phyloP scores from a whole-genome alignment of 192 early-diverging fungal genomes.

The Rhizophagus sp. region DNA sequence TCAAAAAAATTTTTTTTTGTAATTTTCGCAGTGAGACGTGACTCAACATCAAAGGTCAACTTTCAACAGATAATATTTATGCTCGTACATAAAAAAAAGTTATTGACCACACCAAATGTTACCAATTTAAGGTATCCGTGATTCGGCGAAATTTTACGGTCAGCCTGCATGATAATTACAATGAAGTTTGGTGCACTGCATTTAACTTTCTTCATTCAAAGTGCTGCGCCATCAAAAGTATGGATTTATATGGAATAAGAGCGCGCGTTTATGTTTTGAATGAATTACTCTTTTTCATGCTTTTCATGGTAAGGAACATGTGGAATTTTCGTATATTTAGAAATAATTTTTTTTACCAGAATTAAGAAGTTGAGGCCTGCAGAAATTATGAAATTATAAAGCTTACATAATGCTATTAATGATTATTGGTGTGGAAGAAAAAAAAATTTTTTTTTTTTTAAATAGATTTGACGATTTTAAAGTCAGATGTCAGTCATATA shows the following conservation, averaged over 20 bases:
- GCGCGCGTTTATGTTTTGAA: background rate
- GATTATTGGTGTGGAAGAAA: too few species aligned
- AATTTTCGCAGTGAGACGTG: slow-evolving; percentile 7
- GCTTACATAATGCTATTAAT: too few species aligned
- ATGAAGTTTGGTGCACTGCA: background rate
- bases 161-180: background rate
- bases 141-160: background rate
- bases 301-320: too few species aligned
- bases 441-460: too few species aligned
- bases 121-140: background rate
- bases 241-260: background rate
- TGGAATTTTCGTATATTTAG: too few species aligned
- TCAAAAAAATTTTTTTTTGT: background rate
- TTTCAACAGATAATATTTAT: background rate
- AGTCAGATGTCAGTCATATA: too few species aligned
- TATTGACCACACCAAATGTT: slow-evolving; percentile 18
- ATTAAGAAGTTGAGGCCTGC: too few species aligned
- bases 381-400: too few species aligned
- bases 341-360: too few species aligned
- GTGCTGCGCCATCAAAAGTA: background rate
- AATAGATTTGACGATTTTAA: too few species aligned
- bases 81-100: slow-evolving; percentile 16
- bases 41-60: slow-evolving; percentile 6
- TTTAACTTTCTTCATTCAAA: background rate
- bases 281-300: too few species aligned